Evolutionary conservation across 129 eudicot genomes (phyloP).

Genomic region (Oenanthe sinensis): DNA sequence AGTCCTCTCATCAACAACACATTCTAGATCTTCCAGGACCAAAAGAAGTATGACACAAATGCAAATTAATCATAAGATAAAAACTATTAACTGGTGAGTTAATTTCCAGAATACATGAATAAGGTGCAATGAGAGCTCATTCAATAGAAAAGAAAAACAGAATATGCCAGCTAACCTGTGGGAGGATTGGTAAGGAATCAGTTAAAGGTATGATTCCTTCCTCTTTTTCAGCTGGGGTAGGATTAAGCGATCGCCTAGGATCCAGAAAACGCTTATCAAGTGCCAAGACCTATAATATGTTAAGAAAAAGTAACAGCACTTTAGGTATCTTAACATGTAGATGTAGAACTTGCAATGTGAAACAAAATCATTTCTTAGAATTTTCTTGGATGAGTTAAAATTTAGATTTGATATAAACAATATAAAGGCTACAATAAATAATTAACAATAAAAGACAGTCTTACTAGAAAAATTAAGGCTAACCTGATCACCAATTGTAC

Average conservation of each 20-base stretch:
- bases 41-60: background rate
- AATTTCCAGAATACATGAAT: background rate
- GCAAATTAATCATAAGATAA: background rate
- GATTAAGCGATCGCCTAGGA: constrained; percentile 84
- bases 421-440: background rate
- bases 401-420: background rate
- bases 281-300: constrained; percentile 66
- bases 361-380: background rate
- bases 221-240: constrained; percentile 92
- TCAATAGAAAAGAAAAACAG: background rate
- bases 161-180: constrained; percentile 49
- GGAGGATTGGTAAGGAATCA: constrained; percentile 85
- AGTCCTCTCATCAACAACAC: background rate
- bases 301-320: background rate
- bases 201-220: constrained; percentile 95
- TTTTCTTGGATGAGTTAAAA: background rate
- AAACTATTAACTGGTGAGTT: background rate
- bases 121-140: background rate
- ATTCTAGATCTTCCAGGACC: too few relatives aligned
- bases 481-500: constrained; percentile 98
- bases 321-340: background rate
- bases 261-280: constrained; percentile 96
- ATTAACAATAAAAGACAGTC: background rate
- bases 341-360: background rate
- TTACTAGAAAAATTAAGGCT: constrained; percentile 7